Evolutionary conservation across 805 yeast genomes (phyloP).

Genomic region (Yarrowia sp.): DNA sequence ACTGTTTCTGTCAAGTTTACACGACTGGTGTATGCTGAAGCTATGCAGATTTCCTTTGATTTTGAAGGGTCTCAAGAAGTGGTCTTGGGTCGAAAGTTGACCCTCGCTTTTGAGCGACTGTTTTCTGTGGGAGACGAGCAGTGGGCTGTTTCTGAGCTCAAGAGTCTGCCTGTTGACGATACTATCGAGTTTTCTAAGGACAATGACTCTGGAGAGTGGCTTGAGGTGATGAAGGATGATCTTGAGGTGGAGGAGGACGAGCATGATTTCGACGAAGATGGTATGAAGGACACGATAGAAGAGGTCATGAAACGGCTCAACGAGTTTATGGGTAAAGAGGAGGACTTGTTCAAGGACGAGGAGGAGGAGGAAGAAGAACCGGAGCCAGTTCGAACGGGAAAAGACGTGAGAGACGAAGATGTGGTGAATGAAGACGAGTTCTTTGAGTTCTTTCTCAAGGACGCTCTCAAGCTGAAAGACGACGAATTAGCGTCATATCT

Average conservation of each 20-base stretch:
- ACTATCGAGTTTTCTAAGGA: not conserved
- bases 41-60: not conserved
- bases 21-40: constrained; percentile 1
- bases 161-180: not conserved
- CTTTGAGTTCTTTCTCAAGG: constrained; percentile 57
- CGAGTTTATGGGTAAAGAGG: constrained; percentile 28
- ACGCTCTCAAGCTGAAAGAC: constrained; percentile 50
- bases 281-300: constrained; percentile 25
- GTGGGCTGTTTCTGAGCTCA: constrained; percentile 2
- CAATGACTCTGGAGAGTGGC: not conserved
- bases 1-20: constrained; percentile 18
- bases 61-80: not conserved
- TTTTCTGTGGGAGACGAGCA: constrained; percentile 12
- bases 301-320: constrained; percentile 31
- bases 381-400: not conserved
- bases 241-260: constrained; percentile 25
- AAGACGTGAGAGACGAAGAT: constrained; percentile 31
- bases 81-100: not conserved
- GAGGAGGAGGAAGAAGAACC: constrained; percentile 32
- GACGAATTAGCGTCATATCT: constrained; percentile 33
- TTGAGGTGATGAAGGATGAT: constrained; percentile 11
- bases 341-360: constrained; percentile 29
- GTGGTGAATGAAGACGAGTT: constrained; percentile 66
- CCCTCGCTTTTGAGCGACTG: not conserved
- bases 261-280: constrained; percentile 21